Evolutionary conservation across 1,139 yeast genomes (phyloP).

Genomic region (Candida tropicalis): DNA sequence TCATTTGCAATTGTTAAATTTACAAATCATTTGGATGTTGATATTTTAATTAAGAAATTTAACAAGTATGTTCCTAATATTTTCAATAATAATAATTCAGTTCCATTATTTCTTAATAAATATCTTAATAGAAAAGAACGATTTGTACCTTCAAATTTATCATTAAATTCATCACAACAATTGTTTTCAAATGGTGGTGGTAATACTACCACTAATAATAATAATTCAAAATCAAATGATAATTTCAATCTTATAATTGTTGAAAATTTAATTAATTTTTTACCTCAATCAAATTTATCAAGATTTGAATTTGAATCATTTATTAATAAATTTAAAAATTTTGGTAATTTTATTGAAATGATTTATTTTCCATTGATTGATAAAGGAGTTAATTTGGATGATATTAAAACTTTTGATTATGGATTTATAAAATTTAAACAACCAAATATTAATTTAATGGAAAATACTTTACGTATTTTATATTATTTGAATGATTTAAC

Average conservation of each 20-base stretch:
- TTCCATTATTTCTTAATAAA: slow-evolving; percentile 30
- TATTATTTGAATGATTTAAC: slow-evolving; percentile 34
- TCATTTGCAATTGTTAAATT: slow-evolving; percentile 40
- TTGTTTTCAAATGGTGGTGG: background rate
- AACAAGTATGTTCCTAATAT: slow-evolving; percentile 28
- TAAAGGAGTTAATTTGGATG: slow-evolving; percentile 18
- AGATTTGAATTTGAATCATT: slow-evolving; percentile 25
- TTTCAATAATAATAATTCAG: slow-evolving; percentile 31
- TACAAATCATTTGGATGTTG: slow-evolving; percentile 41
- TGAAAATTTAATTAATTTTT: slow-evolving; percentile 43
- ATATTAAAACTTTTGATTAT: slow-evolving; percentile 25
- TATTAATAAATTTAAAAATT: slow-evolving; percentile 34
- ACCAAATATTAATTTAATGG: slow-evolving; percentile 21
- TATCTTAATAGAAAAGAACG: slow-evolving; percentile 33
- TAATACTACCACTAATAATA: no score
- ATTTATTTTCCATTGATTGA: slow-evolving; percentile 44
- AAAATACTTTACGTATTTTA: slow-evolving; percentile 31
- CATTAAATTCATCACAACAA: background rate
- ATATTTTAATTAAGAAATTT: slow-evolving; percentile 26
- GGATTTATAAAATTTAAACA: slow-evolving; percentile 35
- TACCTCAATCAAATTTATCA: slow-evolving; percentile 21
- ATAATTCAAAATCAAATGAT: slow-evolving; percentile 12
- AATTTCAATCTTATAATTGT: slow-evolving; percentile 39
- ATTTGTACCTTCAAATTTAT: slow-evolving; percentile 8
- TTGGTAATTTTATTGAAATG: slow-evolving; percentile 41